phyloP scores from a whole-genome alignment of 139 green algal genomes.

The Chlamydomonas schloesseri region DNA sequence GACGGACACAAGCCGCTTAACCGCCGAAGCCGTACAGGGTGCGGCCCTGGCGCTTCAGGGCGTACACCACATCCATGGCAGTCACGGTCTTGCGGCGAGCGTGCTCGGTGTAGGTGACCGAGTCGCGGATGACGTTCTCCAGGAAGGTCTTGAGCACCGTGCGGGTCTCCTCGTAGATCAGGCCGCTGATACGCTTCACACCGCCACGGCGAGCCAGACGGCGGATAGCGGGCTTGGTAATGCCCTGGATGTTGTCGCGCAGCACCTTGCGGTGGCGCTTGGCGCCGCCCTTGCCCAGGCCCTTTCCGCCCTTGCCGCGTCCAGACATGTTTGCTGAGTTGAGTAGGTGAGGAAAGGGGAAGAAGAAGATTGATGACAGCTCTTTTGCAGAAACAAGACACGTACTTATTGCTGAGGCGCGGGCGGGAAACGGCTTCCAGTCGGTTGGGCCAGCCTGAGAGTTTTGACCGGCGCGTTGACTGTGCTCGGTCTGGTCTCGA shows the following conservation, averaged over 20 bases:
- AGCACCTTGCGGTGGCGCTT: conserved; percentile 95
- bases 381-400: too few relatives aligned
- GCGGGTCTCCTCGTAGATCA: not conserved
- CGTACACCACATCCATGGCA: not conserved
- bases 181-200: not conserved
- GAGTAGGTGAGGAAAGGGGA: too few relatives aligned
- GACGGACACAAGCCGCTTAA: not conserved
- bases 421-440: too few relatives aligned
- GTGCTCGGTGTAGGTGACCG: too few relatives aligned
- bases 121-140: not conserved
- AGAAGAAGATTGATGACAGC: too few relatives aligned
- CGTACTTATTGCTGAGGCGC: too few relatives aligned
- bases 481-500: too few relatives aligned
- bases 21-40: not conserved
- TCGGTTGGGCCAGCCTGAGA: too few relatives aligned
- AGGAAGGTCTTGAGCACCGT: not conserved
- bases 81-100: too few relatives aligned
- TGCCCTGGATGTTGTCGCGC: conserved; percentile 43
- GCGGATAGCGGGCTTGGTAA: not conserved
- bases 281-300: conserved; percentile 90
- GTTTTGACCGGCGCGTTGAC: too few relatives aligned
- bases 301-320: conserved; percentile 94
- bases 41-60: not conserved
- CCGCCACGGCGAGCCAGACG: not conserved
- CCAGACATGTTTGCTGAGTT: conserved; percentile 78